Percentiles rank a stretch among this genome's conserved stretches.
These are phyloP conservation scores for Suhomyces vadensis DNA, from an alignment of 805 yeast genomes.

Conservation along the genomic window DNA sequence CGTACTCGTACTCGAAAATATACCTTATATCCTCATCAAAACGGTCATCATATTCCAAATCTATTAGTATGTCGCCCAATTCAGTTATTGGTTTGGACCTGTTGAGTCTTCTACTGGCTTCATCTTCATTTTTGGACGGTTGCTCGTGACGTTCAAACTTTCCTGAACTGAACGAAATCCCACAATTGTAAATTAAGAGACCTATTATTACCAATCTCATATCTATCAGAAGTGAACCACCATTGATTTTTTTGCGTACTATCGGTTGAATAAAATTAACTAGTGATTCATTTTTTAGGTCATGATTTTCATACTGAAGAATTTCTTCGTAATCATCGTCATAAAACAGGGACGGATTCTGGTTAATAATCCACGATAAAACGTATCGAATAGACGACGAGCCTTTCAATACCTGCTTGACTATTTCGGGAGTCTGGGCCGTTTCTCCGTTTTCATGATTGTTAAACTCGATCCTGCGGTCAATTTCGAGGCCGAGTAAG, in stretches of 20 bases:
- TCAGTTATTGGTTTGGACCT: conserved; percentile 32
- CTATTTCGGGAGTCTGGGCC: conserved; percentile 33
- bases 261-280: conserved; percentile 65
- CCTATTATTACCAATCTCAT: conserved; percentile 60
- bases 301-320: conserved; percentile 39
- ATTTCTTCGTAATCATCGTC: conserved; percentile 15
- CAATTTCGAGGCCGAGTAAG: conserved; percentile 57
- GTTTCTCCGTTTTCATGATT: conserved; percentile 25
- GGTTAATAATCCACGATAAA: conserved; percentile 60
- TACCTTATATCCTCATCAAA: conserved; percentile 69
- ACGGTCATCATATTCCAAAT: conserved; percentile 59
- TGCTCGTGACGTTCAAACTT: conserved; percentile 4
- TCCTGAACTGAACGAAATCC: conserved; percentile 18
- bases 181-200: conserved; percentile 35
- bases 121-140: conserved; percentile 8
- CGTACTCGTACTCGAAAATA: conserved; percentile 57
- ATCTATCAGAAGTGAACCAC: conserved; percentile 61
- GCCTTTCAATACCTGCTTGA: conserved; percentile 51
- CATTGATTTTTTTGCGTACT: conserved; percentile 55
- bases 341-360: conserved; percentile 29
- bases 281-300: conserved; percentile 58
- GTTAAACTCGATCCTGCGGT: conserved; percentile 35
- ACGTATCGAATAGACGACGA: conserved; percentile 63
- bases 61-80: conserved; percentile 54
- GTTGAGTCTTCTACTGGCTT: conserved; percentile 16